phyloP scores from a whole-genome alignment of 805 yeast genomes.

The Candida nonsorbophila region DNA sequence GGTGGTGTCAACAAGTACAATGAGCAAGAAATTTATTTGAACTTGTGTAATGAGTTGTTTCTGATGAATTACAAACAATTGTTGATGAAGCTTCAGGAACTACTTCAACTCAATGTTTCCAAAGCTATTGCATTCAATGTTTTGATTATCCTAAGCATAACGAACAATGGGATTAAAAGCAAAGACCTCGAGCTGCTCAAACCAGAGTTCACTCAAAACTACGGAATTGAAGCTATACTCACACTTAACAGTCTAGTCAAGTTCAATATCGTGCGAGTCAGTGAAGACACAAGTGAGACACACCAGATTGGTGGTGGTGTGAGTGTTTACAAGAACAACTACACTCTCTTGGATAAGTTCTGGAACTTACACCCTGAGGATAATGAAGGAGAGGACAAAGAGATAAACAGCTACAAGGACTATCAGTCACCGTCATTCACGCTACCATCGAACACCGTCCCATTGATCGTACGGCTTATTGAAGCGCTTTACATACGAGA shows the following conservation, averaged over 20 bases:
- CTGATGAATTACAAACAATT: constrained; percentile 33
- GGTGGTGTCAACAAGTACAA: constrained; percentile 15
- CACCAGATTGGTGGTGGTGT: constrained; percentile 30
- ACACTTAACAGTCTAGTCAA: constrained; percentile 45
- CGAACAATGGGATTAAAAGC: constrained; percentile 64
- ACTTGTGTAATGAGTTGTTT: constrained; percentile 67
- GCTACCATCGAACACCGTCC: constrained; percentile 74
- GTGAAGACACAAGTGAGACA: constrained; percentile 11
- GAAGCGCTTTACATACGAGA: constrained; percentile 63
- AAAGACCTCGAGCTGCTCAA: constrained; percentile 55
- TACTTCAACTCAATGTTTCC: constrained; percentile 34
- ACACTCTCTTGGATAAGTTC: constrained; percentile 34
- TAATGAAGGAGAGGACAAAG: constrained; percentile 8
- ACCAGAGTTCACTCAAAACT: constrained; percentile 53
- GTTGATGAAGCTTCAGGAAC: constrained; percentile 23
- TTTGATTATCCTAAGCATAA: constrained; percentile 52
- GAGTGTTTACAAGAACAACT: constrained; percentile 25
- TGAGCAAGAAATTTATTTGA: constrained; percentile 43
- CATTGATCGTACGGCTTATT: constrained; percentile 63
- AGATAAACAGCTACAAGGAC: constrained; percentile 5
- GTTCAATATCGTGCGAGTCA: constrained; percentile 41
- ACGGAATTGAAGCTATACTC: constrained; percentile 53
- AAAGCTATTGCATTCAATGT: constrained; percentile 45
- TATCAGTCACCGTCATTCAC: constrained; percentile 55
- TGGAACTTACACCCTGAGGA: constrained; percentile 47